Base-by-base conservation (phyloP, 169 alveolate species). In the Plasmodium knowlesi region DNA sequence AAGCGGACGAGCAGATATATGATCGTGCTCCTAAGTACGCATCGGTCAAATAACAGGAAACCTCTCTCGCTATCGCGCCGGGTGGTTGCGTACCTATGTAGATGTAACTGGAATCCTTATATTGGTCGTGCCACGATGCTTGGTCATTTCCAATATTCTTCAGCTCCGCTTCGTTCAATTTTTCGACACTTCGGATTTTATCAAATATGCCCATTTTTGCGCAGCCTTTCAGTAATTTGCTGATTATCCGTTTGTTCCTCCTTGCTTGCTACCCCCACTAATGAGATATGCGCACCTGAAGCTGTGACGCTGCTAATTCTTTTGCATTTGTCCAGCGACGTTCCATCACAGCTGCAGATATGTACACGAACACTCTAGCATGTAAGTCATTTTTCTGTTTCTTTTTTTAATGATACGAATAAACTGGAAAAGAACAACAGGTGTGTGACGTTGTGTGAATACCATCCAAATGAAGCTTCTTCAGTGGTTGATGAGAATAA, bases 51-150 rank as follows among this genome's bases (percentile, higher is more conserved):
- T 67, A n/a, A 67, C 76, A n/a, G 4, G 76, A 67, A 28, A 5
- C n/a, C 41, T 5, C 41, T 25, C n/a, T 67, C 14, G 76, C 76
- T 25, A 67, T 8, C 5, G 41, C 41, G 32, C 34, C 37, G 0
- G 12, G 9, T 12, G 76, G 37, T 67, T 3, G n/a, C 67, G 22
- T 80, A 95, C 97, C 97, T 43, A 96, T 93, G 95, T 89, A 95
- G 54, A 96, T 95, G 57, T 96, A 95, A 83, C 97, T 93, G 70
- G 97, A 96, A 46, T 96, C 97, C 94, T 93, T 94, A 88, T 96
- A 96, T 39, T 88, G 95, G 71, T 96, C 90, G 72, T 97, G 98
- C 98, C 98, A 97, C 5, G 98, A 97, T 1, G 96, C 85, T 73
- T 95, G 97, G 9, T 94, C 96, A n/a, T 74, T 83, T 39, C 95